Evolutionary conservation across 306 rosid species (phyloP).

Genomic region (Prunus mume): DNA sequence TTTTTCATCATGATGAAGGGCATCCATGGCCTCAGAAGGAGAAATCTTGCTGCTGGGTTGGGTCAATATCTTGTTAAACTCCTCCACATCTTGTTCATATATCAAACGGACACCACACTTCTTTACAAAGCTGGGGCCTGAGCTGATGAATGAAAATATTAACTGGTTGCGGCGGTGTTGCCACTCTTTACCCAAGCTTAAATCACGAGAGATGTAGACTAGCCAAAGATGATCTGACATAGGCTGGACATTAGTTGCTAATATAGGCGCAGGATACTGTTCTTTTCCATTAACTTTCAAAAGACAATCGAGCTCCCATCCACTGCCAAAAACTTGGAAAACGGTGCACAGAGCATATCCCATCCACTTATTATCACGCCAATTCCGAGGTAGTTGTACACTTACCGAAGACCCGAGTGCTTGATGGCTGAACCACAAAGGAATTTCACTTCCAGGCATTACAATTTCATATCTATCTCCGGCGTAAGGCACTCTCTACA

Average conservation of each 20-base stretch:
- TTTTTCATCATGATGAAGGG: no score
- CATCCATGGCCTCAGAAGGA: no score
- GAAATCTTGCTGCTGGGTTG: no score
- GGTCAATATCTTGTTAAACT: neutral
- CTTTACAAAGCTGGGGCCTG: neutral
- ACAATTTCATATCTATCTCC: no score
- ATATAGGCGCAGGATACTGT: no score
- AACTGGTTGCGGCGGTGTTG: neutral
- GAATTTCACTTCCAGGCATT: no score
- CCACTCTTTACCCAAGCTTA: neutral
- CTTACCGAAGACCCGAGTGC: neutral
- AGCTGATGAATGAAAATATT: neutral
- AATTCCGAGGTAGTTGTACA: neutral
- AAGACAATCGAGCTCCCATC: neutral
- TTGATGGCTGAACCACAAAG: no score
- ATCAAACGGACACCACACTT: neutral
- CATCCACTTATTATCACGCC: neutral
- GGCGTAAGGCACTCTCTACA: no score
- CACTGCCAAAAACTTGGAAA: neutral
- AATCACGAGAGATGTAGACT: neutral
- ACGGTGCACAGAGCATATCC: slow-evolving; percentile 9
- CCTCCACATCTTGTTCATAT: neutral
- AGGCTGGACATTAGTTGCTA: neutral
- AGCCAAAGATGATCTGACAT: neutral
- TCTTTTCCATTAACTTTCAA: neutral